A percentile compares a stretch with the other conserved stretches of the same genome.
These are phyloP conservation scores for Trichoderma sp. DNA, from an alignment of 2,329 filamentous ascomycete species.

Conservation along the genomic window DNA sequence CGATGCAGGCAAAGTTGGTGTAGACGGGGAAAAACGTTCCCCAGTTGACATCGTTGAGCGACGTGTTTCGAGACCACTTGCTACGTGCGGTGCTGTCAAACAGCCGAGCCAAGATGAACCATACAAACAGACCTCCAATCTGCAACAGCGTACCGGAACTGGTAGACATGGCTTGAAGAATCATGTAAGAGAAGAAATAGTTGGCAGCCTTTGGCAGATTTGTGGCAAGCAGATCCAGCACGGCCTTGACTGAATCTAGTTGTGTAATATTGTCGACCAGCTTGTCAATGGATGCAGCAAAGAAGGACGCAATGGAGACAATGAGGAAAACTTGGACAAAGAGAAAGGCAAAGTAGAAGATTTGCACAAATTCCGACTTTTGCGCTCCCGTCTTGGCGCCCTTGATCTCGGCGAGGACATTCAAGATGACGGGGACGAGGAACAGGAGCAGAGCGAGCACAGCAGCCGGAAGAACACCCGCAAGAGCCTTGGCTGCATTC, in stretches of 20 bases:
- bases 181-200: slow-evolving; percentile 99
- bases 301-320: slow-evolving; percentile 79
- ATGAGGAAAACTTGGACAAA: slow-evolving; percentile 95
- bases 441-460: slow-evolving; percentile 76
- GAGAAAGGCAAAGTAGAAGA: slow-evolving; percentile 90
- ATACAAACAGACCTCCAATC: slow-evolving; percentile 73
- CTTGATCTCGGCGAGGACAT: slow-evolving; percentile 69
- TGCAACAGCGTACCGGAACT: slow-evolving; percentile 89
- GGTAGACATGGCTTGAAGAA: slow-evolving; percentile 87
- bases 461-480: slow-evolving; percentile 82
- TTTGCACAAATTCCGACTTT: slow-evolving; percentile 79
- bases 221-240: slow-evolving; percentile 70
- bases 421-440: slow-evolving; percentile 79
- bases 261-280: slow-evolving; percentile 55
- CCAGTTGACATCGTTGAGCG: slow-evolving; percentile 78
- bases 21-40: slow-evolving; percentile 94
- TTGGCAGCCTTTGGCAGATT: slow-evolving; percentile 87
- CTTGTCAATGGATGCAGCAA: slow-evolving; percentile 63
- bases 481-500: slow-evolving; percentile 64
- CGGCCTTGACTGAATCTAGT: slow-evolving; percentile 58
- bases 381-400: slow-evolving; percentile 82
- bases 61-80: slow-evolving; percentile 86
- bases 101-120: slow-evolving; percentile 79
- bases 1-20: slow-evolving; percentile 94
- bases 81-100: slow-evolving; percentile 78